These are phyloP conservation scores for Cordyceps militaris DNA, from an alignment of 2,329 filamentous ascomycete genomes.

Conservation along the genomic window DNA sequence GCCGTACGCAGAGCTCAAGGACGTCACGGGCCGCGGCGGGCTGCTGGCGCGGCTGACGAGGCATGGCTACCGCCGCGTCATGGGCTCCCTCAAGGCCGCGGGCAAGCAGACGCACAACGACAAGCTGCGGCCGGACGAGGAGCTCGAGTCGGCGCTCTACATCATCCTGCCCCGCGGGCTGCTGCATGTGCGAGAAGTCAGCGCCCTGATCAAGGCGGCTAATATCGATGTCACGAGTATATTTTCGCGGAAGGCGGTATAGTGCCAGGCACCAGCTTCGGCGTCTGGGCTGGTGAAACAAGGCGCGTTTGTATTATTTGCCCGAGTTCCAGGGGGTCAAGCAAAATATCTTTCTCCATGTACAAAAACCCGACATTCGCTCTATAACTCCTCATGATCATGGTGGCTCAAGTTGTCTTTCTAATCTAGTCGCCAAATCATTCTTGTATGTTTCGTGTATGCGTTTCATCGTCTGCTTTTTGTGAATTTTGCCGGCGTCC, in stretches of 20 bases:
- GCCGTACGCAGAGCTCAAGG: constrained; percentile 13
- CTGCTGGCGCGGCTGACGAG: constrained; percentile 9
- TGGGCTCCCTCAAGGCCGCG: constrained; percentile 15
- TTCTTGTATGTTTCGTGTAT: background rate
- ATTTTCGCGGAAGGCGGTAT: background rate
- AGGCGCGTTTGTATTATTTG: background rate
- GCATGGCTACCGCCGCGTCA: constrained; percentile 14
- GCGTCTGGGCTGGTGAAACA: background rate
- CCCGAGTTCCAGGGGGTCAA: background rate
- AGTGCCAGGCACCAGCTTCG: background rate
- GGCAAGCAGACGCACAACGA: constrained; percentile 19
- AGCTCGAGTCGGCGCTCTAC: constrained; percentile 15
- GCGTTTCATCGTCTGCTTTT: background rate
- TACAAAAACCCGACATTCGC: background rate
- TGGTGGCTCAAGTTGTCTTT: background rate
- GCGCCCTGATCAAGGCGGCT: constrained; percentile 17
- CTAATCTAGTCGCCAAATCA: background rate
- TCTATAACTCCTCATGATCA: too few species aligned
- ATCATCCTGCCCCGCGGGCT: constrained; percentile 16
- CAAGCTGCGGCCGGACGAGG: constrained; percentile 18
- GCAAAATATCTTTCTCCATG: background rate
- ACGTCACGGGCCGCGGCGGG: constrained; percentile 1
- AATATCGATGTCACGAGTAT: constrained; percentile 12
- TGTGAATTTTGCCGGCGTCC: too few species aligned
- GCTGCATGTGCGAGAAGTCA: constrained; percentile 15